Percentiles rank a stretch among this genome's conserved stretches.
These are phyloP conservation scores for Ilex aquifolium DNA, from an alignment of 257 asterid species.

Conservation along the genomic window DNA sequence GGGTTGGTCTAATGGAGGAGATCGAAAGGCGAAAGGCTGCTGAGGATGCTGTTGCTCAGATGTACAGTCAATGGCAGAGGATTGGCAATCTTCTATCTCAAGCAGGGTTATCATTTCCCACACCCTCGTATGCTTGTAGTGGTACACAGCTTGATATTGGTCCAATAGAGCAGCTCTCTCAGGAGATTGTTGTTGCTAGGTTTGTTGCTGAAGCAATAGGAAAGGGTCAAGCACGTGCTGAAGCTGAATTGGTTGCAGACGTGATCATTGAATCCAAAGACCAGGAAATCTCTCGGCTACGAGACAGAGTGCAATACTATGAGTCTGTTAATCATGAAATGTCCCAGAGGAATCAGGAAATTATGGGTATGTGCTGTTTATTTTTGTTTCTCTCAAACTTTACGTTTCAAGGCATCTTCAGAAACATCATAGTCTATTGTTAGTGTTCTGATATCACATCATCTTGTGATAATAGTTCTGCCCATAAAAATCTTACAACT, in stretches of 20 bases:
- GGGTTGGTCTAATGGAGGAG: conserved; percentile 55
- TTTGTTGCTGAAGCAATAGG: conserved; percentile 72
- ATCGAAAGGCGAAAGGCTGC: conserved; percentile 55
- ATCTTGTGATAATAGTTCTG: too few relatives aligned
- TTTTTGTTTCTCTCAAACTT: not conserved
- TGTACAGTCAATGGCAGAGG: conserved; percentile 68
- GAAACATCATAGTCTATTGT: too few relatives aligned
- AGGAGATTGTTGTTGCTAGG: conserved; percentile 50
- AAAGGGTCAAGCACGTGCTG: conserved; percentile 62
- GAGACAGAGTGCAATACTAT: conserved; percentile 67
- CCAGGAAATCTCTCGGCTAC: conserved; percentile 65
- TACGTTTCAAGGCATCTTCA: too few relatives aligned
- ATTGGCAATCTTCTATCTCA: conserved; percentile 42
- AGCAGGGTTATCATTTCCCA: conserved; percentile 64
- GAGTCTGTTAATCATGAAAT: conserved; percentile 86
- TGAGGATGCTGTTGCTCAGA: conserved; percentile 47
- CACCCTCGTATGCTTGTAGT: conserved; percentile 37
- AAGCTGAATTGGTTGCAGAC: conserved; percentile 62
- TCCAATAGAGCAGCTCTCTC: conserved; percentile 38
- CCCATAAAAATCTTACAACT: too few relatives aligned
- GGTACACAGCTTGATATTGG: conserved; percentile 25
- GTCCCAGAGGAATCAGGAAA: conserved; percentile 78
- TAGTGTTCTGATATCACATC: too few relatives aligned
- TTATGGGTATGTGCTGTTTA: conserved; percentile 52
- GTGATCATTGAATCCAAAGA: conserved; percentile 55